Evolutionary conservation across 129 eudicot species (phyloP).

Genomic region (Mikania micrantha): DNA sequence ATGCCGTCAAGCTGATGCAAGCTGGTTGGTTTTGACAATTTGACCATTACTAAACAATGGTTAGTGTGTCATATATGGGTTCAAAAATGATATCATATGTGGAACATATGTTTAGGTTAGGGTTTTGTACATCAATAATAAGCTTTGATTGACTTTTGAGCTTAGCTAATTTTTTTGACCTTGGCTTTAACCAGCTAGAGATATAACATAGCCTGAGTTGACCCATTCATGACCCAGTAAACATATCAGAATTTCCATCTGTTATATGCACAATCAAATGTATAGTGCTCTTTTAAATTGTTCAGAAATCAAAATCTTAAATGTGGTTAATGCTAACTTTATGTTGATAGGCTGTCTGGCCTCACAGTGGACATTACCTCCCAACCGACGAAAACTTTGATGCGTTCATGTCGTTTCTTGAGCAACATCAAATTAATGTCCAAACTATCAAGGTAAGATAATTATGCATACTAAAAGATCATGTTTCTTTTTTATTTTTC

Average conservation of each 20-base stretch:
- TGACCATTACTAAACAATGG: too few species aligned
- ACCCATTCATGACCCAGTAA: neutral
- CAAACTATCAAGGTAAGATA: conserved; percentile 51
- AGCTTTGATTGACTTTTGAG: neutral
- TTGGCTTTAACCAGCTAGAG: neutral
- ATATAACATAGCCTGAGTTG: neutral
- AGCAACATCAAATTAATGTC: conserved; percentile 51
- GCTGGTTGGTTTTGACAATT: too few species aligned
- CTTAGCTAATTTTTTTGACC: neutral
- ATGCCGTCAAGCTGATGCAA: too few species aligned
- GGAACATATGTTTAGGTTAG: too few species aligned
- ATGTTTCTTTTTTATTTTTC: too few species aligned
- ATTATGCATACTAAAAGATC: neutral
- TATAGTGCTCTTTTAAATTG: neutral
- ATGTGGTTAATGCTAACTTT: conserved; percentile 1
- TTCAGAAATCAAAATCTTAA: neutral
- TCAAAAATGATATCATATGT: neutral
- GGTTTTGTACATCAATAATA: neutral
- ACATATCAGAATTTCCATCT: neutral
- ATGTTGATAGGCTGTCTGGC: conserved; percentile 74
- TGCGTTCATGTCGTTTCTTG: conserved; percentile 61
- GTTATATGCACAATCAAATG: neutral
- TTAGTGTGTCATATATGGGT: neutral
- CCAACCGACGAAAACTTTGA: conserved; percentile 87
- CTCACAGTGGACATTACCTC: conserved; percentile 92